phyloP scores from a whole-genome alignment of 495 filamentous ascomycete species.

The Polyplosphaeria fusca region DNA sequence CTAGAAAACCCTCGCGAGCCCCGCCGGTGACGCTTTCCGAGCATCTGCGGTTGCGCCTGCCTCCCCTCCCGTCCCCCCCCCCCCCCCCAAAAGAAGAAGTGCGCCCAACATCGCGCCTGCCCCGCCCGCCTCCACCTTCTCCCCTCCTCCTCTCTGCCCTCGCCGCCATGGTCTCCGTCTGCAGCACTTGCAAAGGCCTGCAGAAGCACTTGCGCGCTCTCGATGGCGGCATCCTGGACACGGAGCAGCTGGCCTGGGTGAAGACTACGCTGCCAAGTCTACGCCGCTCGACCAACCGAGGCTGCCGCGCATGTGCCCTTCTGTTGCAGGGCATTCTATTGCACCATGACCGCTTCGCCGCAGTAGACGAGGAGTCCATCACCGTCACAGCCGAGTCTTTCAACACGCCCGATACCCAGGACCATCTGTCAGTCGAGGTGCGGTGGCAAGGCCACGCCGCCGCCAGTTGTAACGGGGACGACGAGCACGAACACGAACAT shows the following conservation, averaged over 20 bases:
- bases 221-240: constrained; percentile 6
- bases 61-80: background rate
- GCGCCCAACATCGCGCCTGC: background rate
- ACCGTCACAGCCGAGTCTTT: constrained; percentile 25
- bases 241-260: constrained; percentile 12
- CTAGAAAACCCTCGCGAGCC: background rate
- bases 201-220: constrained; percentile 19
- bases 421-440: constrained; percentile 30
- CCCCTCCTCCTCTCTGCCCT: background rate
- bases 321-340: constrained; percentile 27
- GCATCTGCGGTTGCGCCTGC: background rate
- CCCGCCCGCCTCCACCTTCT: constrained; percentile 2
- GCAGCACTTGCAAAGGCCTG: constrained; percentile 26
- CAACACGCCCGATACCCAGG: constrained; percentile 7
- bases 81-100: background rate
- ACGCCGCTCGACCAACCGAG: constrained; percentile 20
- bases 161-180: constrained; percentile 29
- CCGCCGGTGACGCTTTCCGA: background rate
- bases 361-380: constrained; percentile 16
- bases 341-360: constrained; percentile 27
- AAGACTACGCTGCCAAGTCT: constrained; percentile 23
- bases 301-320: constrained; percentile 31
- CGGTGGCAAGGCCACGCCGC: constrained; percentile 16
- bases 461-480: constrained; percentile 1
- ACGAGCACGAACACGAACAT: constrained; percentile 3